Conservation (phyloP, 371 early-diverging fungal genomes). For the Rhizopus arrhizus region DNA sequence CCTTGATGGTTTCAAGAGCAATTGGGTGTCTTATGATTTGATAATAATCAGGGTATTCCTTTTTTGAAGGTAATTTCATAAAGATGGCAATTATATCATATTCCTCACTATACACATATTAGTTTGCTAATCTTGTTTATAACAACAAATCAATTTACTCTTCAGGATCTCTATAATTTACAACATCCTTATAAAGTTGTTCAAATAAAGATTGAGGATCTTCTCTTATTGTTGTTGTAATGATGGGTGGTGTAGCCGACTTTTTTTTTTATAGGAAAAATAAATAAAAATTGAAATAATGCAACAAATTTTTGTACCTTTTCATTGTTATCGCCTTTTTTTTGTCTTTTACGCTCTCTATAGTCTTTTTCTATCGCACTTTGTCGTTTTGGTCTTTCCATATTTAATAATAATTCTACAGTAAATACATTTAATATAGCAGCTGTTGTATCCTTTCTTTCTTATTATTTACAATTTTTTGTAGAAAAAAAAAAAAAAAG, state of each 20-base stretch:
- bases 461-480: not conserved
- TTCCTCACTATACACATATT: constrained; percentile 37
- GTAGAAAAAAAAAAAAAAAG: too few species aligned
- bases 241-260: constrained; percentile 5
- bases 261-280: not conserved
- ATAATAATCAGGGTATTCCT: constrained; percentile 90
- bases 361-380: constrained; percentile 31
- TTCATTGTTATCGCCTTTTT: constrained; percentile 16
- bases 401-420: not conserved
- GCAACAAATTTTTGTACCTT: not conserved
- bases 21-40: constrained; percentile 84
- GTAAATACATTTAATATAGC: not conserved
- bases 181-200: constrained; percentile 34
- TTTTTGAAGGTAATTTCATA: constrained; percentile 72
- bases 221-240: constrained; percentile 2
- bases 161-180: constrained; percentile 40
- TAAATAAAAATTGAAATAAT: not conserved
- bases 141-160: constrained; percentile 26
- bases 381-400: constrained; percentile 31
- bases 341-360: constrained; percentile 35
- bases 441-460: not conserved
- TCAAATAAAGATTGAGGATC: constrained; percentile 6
- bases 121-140: not conserved
- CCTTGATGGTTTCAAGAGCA: constrained; percentile 71
- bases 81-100: constrained; percentile 70